Evolutionary conservation across 768 basidiomycete genomes (phyloP).

Genomic region (Serendipita sp.): DNA sequence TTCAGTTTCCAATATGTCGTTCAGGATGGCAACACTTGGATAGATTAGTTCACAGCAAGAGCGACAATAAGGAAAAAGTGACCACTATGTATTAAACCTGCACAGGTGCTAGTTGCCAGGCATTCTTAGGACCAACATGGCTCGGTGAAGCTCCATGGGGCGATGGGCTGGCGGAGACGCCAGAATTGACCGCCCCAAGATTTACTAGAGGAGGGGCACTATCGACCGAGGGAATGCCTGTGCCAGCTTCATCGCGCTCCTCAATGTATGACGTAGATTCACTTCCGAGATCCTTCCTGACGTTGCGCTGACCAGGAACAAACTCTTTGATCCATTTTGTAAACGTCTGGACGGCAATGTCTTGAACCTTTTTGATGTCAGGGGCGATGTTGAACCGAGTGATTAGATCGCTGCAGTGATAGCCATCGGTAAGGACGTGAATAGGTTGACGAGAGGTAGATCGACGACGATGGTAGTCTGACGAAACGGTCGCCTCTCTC

Average conservation of each 20-base stretch:
- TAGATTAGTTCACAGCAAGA: too few relatives aligned
- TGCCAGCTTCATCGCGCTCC: not conserved
- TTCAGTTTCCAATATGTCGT: too few relatives aligned
- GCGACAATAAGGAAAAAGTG: too few relatives aligned
- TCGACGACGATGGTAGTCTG: constrained; percentile 28
- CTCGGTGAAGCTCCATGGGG: not conserved
- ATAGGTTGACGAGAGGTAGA: constrained; percentile 44
- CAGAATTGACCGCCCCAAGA: not conserved
- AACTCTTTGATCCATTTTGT: constrained; percentile 40
- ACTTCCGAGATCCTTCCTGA: not conserved
- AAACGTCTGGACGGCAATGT: constrained; percentile 35
- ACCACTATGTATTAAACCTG: too few relatives aligned
- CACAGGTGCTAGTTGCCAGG: not conserved
- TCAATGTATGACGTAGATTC: not conserved
- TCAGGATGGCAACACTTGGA: too few relatives aligned
- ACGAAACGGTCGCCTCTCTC: constrained; percentile 53
- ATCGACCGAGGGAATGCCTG: not conserved
- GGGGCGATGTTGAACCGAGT: constrained; percentile 31
- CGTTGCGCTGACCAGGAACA: not conserved
- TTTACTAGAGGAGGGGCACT: not conserved
- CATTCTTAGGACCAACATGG: not conserved
- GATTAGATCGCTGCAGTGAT: constrained; percentile 50
- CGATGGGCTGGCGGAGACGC: not conserved
- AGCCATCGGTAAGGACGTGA: constrained; percentile 36
- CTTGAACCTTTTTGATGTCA: constrained; percentile 39